Base-by-base conservation (phyloP, 192 early-diverging fungal genomes). In the Podochytrium sp. region DNA sequence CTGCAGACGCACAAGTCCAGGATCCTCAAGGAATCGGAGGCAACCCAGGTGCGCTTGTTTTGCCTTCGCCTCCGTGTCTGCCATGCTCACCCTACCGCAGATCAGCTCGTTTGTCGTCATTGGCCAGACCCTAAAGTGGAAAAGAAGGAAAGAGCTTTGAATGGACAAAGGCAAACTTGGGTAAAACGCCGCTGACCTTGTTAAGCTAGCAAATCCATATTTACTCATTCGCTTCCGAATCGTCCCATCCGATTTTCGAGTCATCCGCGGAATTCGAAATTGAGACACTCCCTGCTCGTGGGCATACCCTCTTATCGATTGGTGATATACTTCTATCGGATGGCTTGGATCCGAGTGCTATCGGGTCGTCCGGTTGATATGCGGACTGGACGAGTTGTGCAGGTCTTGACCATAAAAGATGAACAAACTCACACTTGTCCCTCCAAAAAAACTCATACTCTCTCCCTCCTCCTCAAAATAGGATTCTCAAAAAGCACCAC, bases 401-500 rank as follows among this genome's bases (percentile, higher is more conserved):
- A n/a, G n/a, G n/a, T n/a, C n/a, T n/a, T n/a, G n/a, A n/a, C n/a
- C n/a, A n/a, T n/a, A n/a, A n/a, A n/a, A n/a, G n/a, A n/a, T n/a
- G n/a, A n/a, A n/a, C n/a, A n/a, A n/a, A n/a, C n/a, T n/a, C n/a
- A n/a, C n/a, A n/a, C n/a, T n/a, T n/a, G n/a, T n/a, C n/a, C n/a
- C n/a, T n/a, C n/a, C n/a, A n/a, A n/a, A n/a, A n/a, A n/a, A n/a
- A n/a, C n/a, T n/a, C n/a, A n/a, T n/a, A n/a, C n/a, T n/a, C n/a
- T n/a, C n/a, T n/a, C n/a, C n/a, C n/a, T n/a, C n/a, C 32, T 23
- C 7, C 14, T 1, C 40, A 14, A 47, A 14, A 27, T 51, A 69
- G 84, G 84, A 18, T 86, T 84, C 60, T 82, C 80, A 33, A 86
- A 86, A 52, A 83, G 80, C 30, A 86, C 85, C 20, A 86, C 85